phyloP scores from a whole-genome alignment of 2,329 filamentous ascomycete species.

The Sclerotiophoma versabilis region DNA sequence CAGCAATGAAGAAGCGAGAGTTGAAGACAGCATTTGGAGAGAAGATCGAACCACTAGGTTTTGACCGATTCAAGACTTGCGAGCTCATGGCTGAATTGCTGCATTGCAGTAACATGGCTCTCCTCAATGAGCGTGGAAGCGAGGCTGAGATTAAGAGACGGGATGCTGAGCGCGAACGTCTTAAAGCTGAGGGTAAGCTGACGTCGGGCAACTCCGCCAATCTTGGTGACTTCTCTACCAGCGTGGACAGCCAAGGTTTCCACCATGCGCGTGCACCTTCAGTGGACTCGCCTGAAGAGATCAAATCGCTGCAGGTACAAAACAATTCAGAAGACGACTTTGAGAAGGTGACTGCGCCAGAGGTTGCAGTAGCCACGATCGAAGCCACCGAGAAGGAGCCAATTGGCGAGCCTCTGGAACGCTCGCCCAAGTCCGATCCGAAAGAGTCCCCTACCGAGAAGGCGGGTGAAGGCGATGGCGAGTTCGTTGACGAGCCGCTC shows the following conservation, averaged over 20 bases:
- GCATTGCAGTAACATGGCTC: conserved; percentile 98
- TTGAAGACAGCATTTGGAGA: conserved; percentile 88
- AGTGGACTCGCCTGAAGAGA: conserved; percentile 66
- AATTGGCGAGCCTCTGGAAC: conserved; percentile 47
- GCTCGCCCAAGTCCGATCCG: conserved; percentile 55
- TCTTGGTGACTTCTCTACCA: conserved; percentile 59
- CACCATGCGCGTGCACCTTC: conserved; percentile 58
- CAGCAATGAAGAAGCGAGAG: conserved; percentile 73
- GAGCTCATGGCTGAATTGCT: conserved; percentile 97
- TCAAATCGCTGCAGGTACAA: conserved; percentile 76
- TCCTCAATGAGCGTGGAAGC: conserved; percentile 89
- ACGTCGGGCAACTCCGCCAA: conserved; percentile 66
- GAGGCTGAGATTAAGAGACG: conserved; percentile 83
- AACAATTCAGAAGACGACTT: conserved; percentile 91
- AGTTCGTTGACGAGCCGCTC: conserved; percentile 80
- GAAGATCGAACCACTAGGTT: conserved; percentile 91
- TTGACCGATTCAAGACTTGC: conserved; percentile 98
- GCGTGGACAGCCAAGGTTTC: conserved; percentile 60
- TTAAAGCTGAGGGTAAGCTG: conserved; percentile 80
- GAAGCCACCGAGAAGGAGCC: conserved; percentile 60
- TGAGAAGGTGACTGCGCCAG: conserved; percentile 79
- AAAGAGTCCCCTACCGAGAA: conserved; percentile 34
- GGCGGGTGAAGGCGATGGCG: conserved; percentile 60
- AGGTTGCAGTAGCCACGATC: conserved; percentile 73
- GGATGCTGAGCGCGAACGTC: conserved; percentile 79